These are phyloP conservation scores for Eucalyptus shirleyi DNA, from an alignment of 345 rosid genomes.

Conservation along the genomic window DNA sequence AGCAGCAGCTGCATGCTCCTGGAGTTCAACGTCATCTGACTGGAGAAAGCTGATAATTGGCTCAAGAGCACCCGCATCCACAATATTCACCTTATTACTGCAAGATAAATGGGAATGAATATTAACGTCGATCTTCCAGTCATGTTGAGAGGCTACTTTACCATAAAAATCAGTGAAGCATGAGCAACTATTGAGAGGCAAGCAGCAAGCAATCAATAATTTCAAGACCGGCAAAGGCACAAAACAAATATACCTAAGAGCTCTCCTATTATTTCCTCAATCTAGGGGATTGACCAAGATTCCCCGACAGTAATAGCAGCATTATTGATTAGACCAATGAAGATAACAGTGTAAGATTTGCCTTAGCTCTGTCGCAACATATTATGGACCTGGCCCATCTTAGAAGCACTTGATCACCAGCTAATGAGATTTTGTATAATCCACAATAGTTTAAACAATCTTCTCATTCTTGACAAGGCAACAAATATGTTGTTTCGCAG, in stretches of 20 bases:
- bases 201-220: neutral
- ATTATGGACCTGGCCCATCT: neutral
- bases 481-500: neutral
- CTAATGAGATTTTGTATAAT: neutral
- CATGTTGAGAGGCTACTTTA: neutral
- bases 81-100: conserved; percentile 83
- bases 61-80: conserved; percentile 89
- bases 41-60: conserved; percentile 63
- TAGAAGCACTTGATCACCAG: neutral
- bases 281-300: neutral
- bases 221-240: neutral
- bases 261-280: neutral
- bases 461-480: neutral
- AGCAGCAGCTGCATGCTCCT: conserved; percentile 77
- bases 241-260: neutral
- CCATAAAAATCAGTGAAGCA: neutral
- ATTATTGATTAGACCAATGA: neutral
- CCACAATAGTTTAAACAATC: neutral
- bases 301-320: neutral
- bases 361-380: neutral
- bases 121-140: neutral
- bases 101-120: neutral
- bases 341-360: neutral
- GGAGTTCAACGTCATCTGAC: conserved; percentile 40
- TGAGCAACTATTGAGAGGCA: neutral